These are phyloP conservation scores for Telfairia occidentalis DNA, from an alignment of 331 rosid species.

Conservation along the genomic window DNA sequence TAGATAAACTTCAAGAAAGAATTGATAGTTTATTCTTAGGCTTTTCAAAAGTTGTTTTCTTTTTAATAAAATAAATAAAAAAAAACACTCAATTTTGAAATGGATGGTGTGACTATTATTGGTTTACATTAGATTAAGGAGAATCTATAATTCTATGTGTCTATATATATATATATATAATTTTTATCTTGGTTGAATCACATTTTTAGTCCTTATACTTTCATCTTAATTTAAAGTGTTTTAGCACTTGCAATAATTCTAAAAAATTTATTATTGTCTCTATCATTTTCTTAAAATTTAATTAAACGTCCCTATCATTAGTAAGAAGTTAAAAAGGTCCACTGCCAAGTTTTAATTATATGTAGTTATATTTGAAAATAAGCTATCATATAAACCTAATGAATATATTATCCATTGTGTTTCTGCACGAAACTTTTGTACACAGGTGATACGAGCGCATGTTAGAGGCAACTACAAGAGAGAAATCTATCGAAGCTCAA, in stretches of 20 bases:
- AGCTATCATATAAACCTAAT: no score
- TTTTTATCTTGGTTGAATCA: neutral
- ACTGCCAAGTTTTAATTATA: no score
- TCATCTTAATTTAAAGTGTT: neutral
- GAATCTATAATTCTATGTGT: neutral
- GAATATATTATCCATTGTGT: no score
- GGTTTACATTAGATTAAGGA: neutral
- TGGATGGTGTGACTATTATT: neutral
- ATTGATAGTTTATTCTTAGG: conserved; percentile 2
- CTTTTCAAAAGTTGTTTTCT: neutral
- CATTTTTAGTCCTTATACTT: neutral
- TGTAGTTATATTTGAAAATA: no score
- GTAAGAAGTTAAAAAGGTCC: neutral
- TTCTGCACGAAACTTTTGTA: no score
- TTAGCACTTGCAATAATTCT: neutral
- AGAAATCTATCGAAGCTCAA: no score
- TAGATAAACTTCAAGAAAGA: neutral
- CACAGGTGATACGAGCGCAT: no score
- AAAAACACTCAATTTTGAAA: neutral
- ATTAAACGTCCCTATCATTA: neutral
- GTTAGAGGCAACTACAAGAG: no score
- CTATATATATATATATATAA: no score
- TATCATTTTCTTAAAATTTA: neutral
- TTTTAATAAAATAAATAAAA: neutral
- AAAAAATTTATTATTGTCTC: neutral